Evolutionary conservation across 2,329 filamentous ascomycete genomes (phyloP).

Genomic region (Penicillium sp.): DNA sequence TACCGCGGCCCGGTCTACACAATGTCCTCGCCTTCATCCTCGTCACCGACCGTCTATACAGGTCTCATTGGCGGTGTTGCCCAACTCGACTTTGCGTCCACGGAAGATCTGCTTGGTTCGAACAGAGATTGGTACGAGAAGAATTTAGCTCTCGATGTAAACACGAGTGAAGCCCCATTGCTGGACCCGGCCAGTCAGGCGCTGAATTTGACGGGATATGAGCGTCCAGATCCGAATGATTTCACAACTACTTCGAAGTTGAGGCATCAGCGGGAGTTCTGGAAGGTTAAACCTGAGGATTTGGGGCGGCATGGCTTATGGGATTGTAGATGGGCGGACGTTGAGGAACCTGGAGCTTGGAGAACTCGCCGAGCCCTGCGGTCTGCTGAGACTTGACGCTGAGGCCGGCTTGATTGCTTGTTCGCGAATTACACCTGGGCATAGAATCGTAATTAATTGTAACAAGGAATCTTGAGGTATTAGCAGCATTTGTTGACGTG

Average conservation of each 20-base stretch:
- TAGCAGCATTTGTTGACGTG: too few species aligned
- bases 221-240: constrained; percentile 38
- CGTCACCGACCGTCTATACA: constrained; percentile 46
- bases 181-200: constrained; percentile 18
- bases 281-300: constrained; percentile 20
- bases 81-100: constrained; percentile 44
- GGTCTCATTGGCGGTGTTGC: constrained; percentile 43
- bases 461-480: too few species aligned
- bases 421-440: background rate
- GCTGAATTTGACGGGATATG: constrained; percentile 44
- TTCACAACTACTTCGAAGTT: constrained; percentile 33
- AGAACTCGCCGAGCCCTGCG: too few species aligned
- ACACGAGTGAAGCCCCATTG: constrained; percentile 10
- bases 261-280: constrained; percentile 35
- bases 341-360: constrained; percentile 31
- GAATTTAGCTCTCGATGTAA: constrained; percentile 28
- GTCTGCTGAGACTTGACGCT: constrained; percentile 6
- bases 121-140: constrained; percentile 33
- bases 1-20: constrained; percentile 47
- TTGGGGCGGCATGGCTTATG: constrained; percentile 28
- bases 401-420: background rate
- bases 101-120: constrained; percentile 40
- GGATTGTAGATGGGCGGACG: constrained; percentile 39
- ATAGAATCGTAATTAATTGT: too few species aligned
- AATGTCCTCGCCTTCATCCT: constrained; percentile 44